Percentiles rank a stretch among this genome's conserved stretches.
Evolutionary conservation across 805 yeast species (phyloP).

Genomic region (Candida boidinii): DNA sequence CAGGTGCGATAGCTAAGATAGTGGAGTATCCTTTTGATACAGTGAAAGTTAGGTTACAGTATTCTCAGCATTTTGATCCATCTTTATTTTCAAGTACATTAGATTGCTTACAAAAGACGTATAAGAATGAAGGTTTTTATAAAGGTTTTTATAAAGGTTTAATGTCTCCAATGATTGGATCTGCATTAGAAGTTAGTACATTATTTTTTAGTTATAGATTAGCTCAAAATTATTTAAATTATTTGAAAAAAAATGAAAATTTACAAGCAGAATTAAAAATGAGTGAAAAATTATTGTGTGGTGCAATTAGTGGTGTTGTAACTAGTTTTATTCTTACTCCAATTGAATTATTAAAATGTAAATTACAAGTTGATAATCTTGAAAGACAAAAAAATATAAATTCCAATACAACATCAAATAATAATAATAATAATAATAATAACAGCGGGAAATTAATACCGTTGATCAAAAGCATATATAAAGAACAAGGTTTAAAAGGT

Average conservation of each 20-base stretch:
- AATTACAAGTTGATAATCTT: conserved; percentile 61
- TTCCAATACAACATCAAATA: conserved; percentile 20
- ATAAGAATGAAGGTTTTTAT: conserved; percentile 56
- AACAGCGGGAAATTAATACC: no score
- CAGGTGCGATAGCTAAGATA: conserved; percentile 80
- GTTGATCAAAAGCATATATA: conserved; percentile 34
- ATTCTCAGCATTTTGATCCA: conserved; percentile 50
- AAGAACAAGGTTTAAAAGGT: conserved; percentile 51
- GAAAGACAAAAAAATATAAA: conserved; percentile 12
- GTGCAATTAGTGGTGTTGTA: conserved; percentile 74
- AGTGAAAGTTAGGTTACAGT: conserved; percentile 75
- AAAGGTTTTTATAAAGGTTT: conserved; percentile 75
- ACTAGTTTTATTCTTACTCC: conserved; percentile 86
- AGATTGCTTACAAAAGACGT: conserved; percentile 58
- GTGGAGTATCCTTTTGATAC: conserved; percentile 94
- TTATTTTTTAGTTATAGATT: conserved; percentile 60
- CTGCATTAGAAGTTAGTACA: conserved; percentile 82
- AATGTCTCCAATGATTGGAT: conserved; percentile 78
- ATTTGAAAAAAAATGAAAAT: conserved; percentile 11
- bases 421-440: no score
- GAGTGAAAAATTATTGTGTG: conserved; percentile 42
- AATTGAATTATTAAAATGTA: conserved; percentile 84
- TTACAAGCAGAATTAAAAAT: conserved; percentile 13
- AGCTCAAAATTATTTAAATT: conserved; percentile 29
- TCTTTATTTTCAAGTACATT: conserved; percentile 50